Conservation (phyloP, 495 filamentous ascomycete species). For the Bombardia bombarda region DNA sequence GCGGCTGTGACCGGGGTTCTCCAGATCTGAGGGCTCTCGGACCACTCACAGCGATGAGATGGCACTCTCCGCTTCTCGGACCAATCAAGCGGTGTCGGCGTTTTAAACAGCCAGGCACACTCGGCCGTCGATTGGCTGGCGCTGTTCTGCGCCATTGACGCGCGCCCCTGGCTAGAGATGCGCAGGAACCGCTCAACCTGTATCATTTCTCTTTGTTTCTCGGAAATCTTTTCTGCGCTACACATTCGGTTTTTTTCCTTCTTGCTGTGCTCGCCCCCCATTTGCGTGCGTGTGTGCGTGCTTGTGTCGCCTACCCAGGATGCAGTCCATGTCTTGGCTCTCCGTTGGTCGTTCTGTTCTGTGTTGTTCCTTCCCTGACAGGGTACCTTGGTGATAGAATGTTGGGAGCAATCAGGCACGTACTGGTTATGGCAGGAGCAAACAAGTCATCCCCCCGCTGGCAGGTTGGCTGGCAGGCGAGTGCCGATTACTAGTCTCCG, state of each 20-base stretch:
- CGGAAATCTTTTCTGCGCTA: too few species aligned
- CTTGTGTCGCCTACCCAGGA: not conserved
- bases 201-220: too few species aligned
- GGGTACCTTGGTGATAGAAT: too few species aligned
- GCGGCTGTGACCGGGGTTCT: slow-evolving; percentile 14
- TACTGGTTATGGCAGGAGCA: too few species aligned
- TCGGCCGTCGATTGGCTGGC: slow-evolving; percentile 12
- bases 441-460: too few species aligned
- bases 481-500: too few species aligned
- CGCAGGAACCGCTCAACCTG: not conserved
- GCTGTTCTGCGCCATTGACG: not conserved
- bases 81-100: slow-evolving; percentile 12
- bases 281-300: not conserved
- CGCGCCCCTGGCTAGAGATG: not conserved
- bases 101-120: slow-evolving; percentile 10
- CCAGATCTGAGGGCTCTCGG: slow-evolving; percentile 19
- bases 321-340: too few species aligned
- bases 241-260: too few species aligned
- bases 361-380: not conserved
- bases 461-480: too few species aligned
- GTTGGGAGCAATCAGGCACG: too few species aligned
- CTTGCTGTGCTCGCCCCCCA: not conserved
- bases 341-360: too few species aligned
- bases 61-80: slow-evolving; percentile 7
- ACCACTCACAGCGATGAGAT: too few species aligned